Percentiles rank a stretch among this genome's conserved stretches.
Evolutionary conservation across 495 filamentous ascomycete species (phyloP).

Genomic region (Neurospora sp.): DNA sequence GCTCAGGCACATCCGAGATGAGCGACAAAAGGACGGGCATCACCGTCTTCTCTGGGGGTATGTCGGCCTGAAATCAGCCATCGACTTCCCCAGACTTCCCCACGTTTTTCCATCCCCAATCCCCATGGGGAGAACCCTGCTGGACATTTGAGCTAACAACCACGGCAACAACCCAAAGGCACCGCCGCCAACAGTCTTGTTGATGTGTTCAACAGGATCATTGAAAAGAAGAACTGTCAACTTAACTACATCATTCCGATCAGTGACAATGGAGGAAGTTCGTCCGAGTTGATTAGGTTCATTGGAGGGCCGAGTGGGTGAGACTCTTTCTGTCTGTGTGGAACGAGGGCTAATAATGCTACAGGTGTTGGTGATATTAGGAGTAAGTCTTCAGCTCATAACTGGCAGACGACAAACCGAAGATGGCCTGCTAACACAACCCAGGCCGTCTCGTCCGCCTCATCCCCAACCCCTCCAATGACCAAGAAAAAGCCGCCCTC

Average conservation of each 20-base stretch:
- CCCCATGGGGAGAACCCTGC: neutral
- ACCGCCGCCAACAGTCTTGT: constrained; percentile 91
- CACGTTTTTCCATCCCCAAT: neutral
- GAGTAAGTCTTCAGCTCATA: constrained; percentile 44
- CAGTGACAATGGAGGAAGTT: constrained; percentile 88
- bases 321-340: neutral
- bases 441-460: constrained; percentile 80
- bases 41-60: constrained; percentile 24
- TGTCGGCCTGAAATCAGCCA: neutral
- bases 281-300: constrained; percentile 83
- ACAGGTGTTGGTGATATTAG: constrained; percentile 79
- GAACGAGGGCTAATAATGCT: neutral
- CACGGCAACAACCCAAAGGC: constrained; percentile 35
- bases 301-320: constrained; percentile 67
- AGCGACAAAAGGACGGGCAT: constrained; percentile 7
- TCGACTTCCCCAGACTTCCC: neutral
- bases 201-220: constrained; percentile 72
- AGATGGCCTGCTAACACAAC: neutral
- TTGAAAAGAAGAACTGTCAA: constrained; percentile 56
- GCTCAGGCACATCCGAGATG: neutral
- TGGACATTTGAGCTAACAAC: neutral
- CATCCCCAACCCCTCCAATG: constrained; percentile 55
- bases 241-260: constrained; percentile 87
- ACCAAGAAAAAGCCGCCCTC: constrained; percentile 60
- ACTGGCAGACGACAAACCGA: neutral